Percentiles rank a stretch among this genome's conserved stretches.
phyloP scores from a whole-genome alignment of 169 alveolate species.

The Cryptosporidium meleagridis region DNA sequence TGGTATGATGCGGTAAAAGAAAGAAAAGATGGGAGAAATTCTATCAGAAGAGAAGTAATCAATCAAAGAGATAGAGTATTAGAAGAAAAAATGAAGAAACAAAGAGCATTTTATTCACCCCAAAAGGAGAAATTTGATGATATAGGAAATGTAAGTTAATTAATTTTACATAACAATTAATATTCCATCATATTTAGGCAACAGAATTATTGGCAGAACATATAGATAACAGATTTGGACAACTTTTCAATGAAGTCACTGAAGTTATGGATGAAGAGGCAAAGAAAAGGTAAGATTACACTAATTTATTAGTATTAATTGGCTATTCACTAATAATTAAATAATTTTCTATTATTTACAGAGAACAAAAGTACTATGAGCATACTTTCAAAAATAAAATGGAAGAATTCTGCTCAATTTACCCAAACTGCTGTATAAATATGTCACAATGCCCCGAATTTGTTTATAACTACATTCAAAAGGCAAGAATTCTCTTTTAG shows the following conservation, averaged over 20 bases:
- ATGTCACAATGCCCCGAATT: slow-evolving; percentile 68
- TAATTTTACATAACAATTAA: not conserved
- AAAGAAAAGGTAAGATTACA: slow-evolving; percentile 37
- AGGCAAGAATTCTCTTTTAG: slow-evolving; percentile 46
- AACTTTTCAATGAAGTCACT: slow-evolving; percentile 41
- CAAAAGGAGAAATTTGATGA: slow-evolving; percentile 63
- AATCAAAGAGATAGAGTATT: slow-evolving; percentile 50
- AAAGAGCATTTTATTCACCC: slow-evolving; percentile 57
- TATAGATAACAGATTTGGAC: slow-evolving; percentile 62
- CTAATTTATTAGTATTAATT: not conserved
- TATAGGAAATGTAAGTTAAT: slow-evolving; percentile 39
- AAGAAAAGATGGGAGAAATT: slow-evolving; percentile 9
- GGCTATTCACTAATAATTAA: not conserved
- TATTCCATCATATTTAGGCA: slow-evolving; percentile 6
- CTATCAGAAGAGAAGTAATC: slow-evolving; percentile 35
- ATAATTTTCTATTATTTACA: not conserved
- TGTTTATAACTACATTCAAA: slow-evolving; percentile 38
- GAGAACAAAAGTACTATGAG: slow-evolving; percentile 44
- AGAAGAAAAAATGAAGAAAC: slow-evolving; percentile 60
- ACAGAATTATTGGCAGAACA: slow-evolving; percentile 32
- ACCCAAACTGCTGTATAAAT: slow-evolving; percentile 53
- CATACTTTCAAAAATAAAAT: slow-evolving; percentile 36
- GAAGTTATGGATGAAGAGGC: slow-evolving; percentile 40
- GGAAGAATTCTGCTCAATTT: slow-evolving; percentile 41
- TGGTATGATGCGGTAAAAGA: slow-evolving; percentile 68